Evolutionary conservation across 129 eudicot species (phyloP), one percentile per base, ranked within the genome.

Genomic region (Lactuca sativa): DNA sequence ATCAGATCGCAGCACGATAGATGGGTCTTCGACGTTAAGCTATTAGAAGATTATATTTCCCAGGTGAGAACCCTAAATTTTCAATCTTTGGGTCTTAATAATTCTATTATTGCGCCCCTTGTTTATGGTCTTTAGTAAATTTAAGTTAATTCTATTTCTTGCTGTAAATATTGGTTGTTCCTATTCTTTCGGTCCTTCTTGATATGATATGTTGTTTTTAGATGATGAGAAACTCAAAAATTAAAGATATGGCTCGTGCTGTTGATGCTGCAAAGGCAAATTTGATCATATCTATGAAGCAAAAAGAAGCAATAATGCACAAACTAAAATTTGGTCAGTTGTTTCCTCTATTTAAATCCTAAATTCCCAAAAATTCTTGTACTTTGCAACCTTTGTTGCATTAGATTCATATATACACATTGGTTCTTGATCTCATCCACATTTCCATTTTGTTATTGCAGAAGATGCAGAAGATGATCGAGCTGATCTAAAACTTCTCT

Each of bases 401-500:
- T 25, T 25, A 25, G 30, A 25, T 25, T 25, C 30, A 25, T 25
- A 25, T 25, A 3, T 36, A 18, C 1, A 40, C 12, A 21, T 64
- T 63, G 13, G 70, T 54, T 14, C 16, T 67, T 75, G 43, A 32
- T 6, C 37, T 43, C 36, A 10, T 31, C 47, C 60, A 11, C 15
- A 3, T 55, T 36, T 56, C 4, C 56, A 9, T 74, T 56, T 15
- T 74, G 18, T 14, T 56, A 61, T 54, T 86, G 74, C 83, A 90
- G 96, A 83, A 68, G 80, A 78, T 54, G 82, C 72, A 15, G 85
- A 72, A 3, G 77, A 72, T 67, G 93, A 90, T 66, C 52, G 89
- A 21, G 80, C 78, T 15, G 96, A 84, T 63, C 74, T 90, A 49
- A 84, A 62, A 67, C 79, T 74, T 70, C 78, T 83, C 73, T 72